Evolutionary conservation across 148 eudicot species (phyloP).

Genomic region (Pouteria glomerata): DNA sequence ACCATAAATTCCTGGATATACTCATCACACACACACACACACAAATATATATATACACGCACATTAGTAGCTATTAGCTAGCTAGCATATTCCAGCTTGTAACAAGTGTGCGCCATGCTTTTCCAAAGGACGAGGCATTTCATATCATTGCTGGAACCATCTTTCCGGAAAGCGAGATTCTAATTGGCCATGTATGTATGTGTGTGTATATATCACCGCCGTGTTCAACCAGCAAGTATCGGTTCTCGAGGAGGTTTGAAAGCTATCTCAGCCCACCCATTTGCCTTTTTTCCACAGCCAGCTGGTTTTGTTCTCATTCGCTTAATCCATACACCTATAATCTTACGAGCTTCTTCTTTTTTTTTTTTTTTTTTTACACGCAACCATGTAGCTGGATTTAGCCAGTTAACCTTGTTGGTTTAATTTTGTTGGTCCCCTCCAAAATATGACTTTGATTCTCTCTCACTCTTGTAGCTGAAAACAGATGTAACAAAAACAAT

Average conservation of each 20-base stretch:
- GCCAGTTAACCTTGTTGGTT: background rate
- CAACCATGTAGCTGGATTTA: background rate
- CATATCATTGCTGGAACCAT: background rate
- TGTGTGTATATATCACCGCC: background rate
- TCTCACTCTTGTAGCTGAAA: too few relatives aligned
- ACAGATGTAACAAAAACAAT: too few relatives aligned
- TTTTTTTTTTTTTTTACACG: background rate
- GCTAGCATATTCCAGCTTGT: too few relatives aligned
- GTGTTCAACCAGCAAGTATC: background rate
- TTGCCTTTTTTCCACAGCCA: background rate
- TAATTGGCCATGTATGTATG: background rate
- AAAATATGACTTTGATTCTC: too few relatives aligned
- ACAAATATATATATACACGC: too few relatives aligned
- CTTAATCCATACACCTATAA: background rate
- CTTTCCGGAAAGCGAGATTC: background rate
- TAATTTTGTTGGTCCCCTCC: background rate
- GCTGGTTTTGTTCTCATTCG: background rate
- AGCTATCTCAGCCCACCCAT: background rate
- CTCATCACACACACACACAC: too few relatives aligned
- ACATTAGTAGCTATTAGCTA: too few relatives aligned
- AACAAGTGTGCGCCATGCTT: too few relatives aligned
- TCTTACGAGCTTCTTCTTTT: background rate
- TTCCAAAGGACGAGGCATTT: background rate
- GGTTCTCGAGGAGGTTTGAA: conserved; percentile 6
- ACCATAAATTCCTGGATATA: too few relatives aligned